Evolutionary conservation across 2,329 filamentous ascomycete genomes (phyloP), one percentile per base, ranked within the genome.

Genomic region (Aspergillus carbonarius): DNA sequence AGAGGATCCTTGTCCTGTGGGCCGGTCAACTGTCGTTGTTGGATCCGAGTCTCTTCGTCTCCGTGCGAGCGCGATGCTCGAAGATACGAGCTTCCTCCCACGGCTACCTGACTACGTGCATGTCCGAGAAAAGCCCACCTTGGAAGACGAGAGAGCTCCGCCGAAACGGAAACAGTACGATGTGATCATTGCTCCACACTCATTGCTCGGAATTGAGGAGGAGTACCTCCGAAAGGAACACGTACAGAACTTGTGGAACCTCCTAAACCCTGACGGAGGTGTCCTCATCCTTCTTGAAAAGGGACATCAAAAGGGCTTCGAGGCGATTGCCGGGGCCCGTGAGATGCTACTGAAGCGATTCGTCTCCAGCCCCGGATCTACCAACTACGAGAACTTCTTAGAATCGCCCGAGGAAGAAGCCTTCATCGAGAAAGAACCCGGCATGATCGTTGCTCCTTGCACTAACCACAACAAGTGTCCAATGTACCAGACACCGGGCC

Each of bases 71-170:
- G 81, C 80, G 17, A 84, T 98, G 62, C 79, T 99, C 12, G 84
- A 96, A 37, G 89, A 97, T 72, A 98, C 95, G 0, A 96, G 90
- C 0, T 97, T 99, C 70, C 82, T 99, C 7, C 93, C 93, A 7
- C 87, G 93, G 4, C 79, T 98, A n/a, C 95, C 95, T 0, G 92
- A 98, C 69, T 92, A 93, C 63, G 76, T 92, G 25, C 88, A 87
- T 58, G 84, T 85, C 50, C 80, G 83, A 9, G 82, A 85, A 17
- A 79, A 80, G 58, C 82, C 78, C 5, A 79, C 83, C 35, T 72
- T 91, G 5, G 85, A 91, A 57, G 84, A 85, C 18, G 80, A 83
- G 18, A 66, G 77, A 48, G 64, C 70, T 8, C 80, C 83, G 5
- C 81, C 83, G 17, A 80, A 83, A 3, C 84, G 89, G 60, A 97